phyloP scores from a whole-genome alignment of 306 rosid species.

The Oxytropis ochrocephala region DNA sequence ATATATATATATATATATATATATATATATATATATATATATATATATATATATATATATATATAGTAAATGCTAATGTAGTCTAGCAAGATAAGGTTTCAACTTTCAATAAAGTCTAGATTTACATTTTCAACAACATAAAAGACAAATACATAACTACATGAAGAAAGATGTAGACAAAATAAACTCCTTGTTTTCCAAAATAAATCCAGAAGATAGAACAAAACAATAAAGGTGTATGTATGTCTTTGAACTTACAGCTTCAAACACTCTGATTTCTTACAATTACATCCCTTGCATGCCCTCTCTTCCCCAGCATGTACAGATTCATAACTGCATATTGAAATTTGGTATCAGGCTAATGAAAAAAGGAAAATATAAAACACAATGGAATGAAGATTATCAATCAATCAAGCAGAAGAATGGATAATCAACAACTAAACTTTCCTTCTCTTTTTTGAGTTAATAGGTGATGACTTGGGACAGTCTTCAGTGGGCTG shows the following conservation, averaged over 20 bases:
- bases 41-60: no score
- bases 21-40: no score
- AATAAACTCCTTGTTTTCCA: background rate
- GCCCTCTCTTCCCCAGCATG: slow-evolving; percentile 52
- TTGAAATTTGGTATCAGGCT: slow-evolving; percentile 20
- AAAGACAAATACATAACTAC: no score
- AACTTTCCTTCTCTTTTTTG: slow-evolving; percentile 74
- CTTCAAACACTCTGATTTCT: slow-evolving; percentile 91
- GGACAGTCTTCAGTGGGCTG: slow-evolving; percentile 54
- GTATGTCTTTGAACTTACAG: slow-evolving; percentile 47
- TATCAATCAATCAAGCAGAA: background rate
- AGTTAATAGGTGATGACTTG: slow-evolving; percentile 56
- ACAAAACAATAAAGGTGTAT: background rate
- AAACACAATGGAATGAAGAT: background rate
- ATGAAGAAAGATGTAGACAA: background rate
- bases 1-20: no score
- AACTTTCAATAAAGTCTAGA: no score
- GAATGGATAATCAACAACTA: slow-evolving; percentile 3
- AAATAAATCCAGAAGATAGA: background rate
- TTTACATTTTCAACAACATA: no score
- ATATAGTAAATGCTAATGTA: no score
- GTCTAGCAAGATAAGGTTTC: no score
- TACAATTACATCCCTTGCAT: slow-evolving; percentile 88
- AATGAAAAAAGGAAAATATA: slow-evolving; percentile 4
- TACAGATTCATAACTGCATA: slow-evolving; percentile 65